Evolutionary conservation across 73 alveolate genomes (phyloP).

Genomic region (Paramecium octaurelia): DNA sequence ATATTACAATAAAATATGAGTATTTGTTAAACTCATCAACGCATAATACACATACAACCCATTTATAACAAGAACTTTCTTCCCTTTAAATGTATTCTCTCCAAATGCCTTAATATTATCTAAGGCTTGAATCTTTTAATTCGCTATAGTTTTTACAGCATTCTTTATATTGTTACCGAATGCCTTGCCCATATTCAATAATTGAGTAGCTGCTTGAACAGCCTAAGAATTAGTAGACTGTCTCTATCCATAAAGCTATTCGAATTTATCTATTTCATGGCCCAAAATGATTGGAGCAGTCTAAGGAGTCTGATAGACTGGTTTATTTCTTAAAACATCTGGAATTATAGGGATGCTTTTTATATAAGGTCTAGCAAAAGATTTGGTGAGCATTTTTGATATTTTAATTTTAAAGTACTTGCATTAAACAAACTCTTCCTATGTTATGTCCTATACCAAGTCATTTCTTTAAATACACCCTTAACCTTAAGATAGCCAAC

Average conservation of each 20-base stretch:
- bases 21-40: not conserved
- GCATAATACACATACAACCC: not conserved
- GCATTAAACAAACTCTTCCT: not conserved
- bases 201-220: not conserved
- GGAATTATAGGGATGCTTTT: not conserved
- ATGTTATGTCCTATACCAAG: not conserved
- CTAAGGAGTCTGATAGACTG: not conserved
- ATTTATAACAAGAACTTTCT: not conserved
- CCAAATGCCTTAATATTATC: not conserved
- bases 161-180: constrained; percentile 16
- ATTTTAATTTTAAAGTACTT: not conserved
- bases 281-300: not conserved
- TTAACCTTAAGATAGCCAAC: not conserved
- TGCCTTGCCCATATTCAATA: not conserved
- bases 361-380: not conserved
- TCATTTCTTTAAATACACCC: not conserved
- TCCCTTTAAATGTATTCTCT: not conserved
- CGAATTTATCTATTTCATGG: not conserved
- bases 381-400: not conserved
- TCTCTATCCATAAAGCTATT: not conserved
- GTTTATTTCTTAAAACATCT: not conserved
- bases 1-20: not conserved
- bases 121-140: not conserved
- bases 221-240: not conserved
- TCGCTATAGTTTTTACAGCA: not conserved